Conservation (phyloP, 768 basidiomycete species). For the Boletellus sp. region DNA sequence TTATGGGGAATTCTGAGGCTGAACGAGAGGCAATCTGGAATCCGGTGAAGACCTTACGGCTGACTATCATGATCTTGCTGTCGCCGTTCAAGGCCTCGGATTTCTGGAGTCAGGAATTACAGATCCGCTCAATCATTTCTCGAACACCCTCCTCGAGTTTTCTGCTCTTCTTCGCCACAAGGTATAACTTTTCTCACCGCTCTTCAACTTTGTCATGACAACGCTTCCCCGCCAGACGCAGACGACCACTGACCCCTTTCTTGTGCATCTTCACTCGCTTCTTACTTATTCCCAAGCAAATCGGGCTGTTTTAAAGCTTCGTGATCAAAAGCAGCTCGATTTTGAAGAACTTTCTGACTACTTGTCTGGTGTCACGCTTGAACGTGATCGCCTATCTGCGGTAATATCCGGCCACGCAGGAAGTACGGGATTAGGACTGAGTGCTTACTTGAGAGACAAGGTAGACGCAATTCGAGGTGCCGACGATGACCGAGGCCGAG, state of each 20-base stretch:
- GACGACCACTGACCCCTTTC: constrained; percentile 88
- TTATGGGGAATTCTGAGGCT: constrained; percentile 65
- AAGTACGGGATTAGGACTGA: constrained; percentile 77
- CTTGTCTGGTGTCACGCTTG: constrained; percentile 85
- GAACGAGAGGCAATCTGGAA: constrained; percentile 79
- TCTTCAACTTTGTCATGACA: not conserved
- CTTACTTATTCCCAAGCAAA: constrained; percentile 93
- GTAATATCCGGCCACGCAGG: constrained; percentile 87
- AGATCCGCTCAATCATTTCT: constrained; percentile 94
- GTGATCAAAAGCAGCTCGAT: constrained; percentile 98
- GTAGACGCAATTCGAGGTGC: constrained; percentile 90
- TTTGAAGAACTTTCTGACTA: constrained; percentile 97
- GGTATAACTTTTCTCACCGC: constrained; percentile 39
- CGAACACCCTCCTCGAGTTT: constrained; percentile 93
- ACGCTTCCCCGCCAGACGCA: constrained; percentile 54
- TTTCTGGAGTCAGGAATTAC: constrained; percentile 99
- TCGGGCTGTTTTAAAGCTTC: constrained; percentile 87
- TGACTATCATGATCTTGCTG: constrained; percentile 97
- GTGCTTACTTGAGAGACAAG: constrained; percentile 87
- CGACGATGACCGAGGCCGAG: constrained; percentile 89
- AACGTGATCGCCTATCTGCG: constrained; percentile 89
- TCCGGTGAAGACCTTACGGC: constrained; percentile 89
- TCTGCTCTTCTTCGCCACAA: constrained; percentile 84
- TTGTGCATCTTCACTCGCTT: constrained; percentile 85
- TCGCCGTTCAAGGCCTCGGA: constrained; percentile 93